Percentiles rank a stretch among this genome's conserved stretches.
Conservation (phyloP, 495 filamentous ascomycete species). For the Usnea hakonensis region DNA sequence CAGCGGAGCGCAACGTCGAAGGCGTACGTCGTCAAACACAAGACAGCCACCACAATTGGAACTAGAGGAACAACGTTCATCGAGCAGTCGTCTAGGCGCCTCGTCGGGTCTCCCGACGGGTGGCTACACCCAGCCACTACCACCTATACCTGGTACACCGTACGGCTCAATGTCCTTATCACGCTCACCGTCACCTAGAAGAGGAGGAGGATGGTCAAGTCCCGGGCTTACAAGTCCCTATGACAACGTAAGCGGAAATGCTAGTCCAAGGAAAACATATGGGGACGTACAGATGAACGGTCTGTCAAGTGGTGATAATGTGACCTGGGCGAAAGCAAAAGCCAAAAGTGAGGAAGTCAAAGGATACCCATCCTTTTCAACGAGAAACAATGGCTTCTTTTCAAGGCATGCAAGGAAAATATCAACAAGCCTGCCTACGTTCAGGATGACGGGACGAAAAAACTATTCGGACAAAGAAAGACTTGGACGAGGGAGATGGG, state of each 20-base stretch:
- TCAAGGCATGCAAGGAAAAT: constrained; percentile 66
- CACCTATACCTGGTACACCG: constrained; percentile 25
- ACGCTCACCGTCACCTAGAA: constrained; percentile 72
- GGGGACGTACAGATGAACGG: constrained; percentile 25
- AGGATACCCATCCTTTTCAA: constrained; percentile 74
- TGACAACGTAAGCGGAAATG: constrained; percentile 53
- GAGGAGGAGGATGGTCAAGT: constrained; percentile 79
- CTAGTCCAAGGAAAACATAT: constrained; percentile 51
- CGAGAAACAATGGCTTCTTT: constrained; percentile 74
- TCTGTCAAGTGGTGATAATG: constrained; percentile 39
- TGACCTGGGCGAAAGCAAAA: constrained; percentile 74
- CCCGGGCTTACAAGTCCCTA: constrained; percentile 62
- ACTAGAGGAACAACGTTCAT: constrained; percentile 17
- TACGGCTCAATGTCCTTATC: constrained; percentile 62
- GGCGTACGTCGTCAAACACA: constrained; percentile 23
- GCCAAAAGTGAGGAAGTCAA: constrained; percentile 69
- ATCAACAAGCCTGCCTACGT: constrained; percentile 66
- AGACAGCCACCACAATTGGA: constrained; percentile 21
- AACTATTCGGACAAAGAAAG: constrained; percentile 74
- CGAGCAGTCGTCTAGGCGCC: constrained; percentile 21
- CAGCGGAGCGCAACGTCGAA: constrained; percentile 23
- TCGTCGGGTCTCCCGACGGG: constrained; percentile 25
- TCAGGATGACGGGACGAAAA: constrained; percentile 36
- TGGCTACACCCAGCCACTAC: constrained; percentile 24
- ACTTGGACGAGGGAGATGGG: constrained; percentile 45